These are phyloP conservation scores for Fusarium setosum DNA, from an alignment of 2,329 filamentous ascomycete species.

Conservation along the genomic window DNA sequence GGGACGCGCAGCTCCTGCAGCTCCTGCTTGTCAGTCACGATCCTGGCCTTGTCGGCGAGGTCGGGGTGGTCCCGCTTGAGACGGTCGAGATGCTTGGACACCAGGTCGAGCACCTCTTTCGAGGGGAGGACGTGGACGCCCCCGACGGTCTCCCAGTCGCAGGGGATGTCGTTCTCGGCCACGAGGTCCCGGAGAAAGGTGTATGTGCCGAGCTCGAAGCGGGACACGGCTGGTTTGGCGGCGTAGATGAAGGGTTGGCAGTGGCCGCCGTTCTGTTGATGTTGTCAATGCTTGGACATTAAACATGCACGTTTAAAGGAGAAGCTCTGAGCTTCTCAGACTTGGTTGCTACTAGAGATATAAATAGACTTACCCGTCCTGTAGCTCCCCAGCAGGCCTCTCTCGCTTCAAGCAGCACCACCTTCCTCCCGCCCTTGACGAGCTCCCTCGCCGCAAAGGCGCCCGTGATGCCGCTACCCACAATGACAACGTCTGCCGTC, in stretches of 20 bases:
- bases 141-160: slow-evolving; percentile 74
- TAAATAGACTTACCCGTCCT: slow-evolving; percentile 69
- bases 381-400: slow-evolving; percentile 88
- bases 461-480: slow-evolving; percentile 84
- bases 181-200: slow-evolving; percentile 69
- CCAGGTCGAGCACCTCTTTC: slow-evolving; percentile 63
- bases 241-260: slow-evolving; percentile 79
- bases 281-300: slow-evolving; percentile 12
- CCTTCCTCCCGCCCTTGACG: slow-evolving; percentile 60
- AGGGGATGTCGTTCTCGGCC: slow-evolving; percentile 67
- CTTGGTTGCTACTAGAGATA: too few species aligned
- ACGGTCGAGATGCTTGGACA: slow-evolving; percentile 60
- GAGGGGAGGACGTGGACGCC: slow-evolving; percentile 75
- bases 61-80: slow-evolving; percentile 66
- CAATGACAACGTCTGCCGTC: slow-evolving; percentile 74
- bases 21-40: slow-evolving; percentile 52
- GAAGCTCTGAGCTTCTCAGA: too few species aligned
- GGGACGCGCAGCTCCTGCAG: slow-evolving; percentile 67
- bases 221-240: slow-evolving; percentile 68
- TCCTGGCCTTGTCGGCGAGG: slow-evolving; percentile 60
- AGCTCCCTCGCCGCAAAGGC: slow-evolving; percentile 75
- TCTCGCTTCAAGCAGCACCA: slow-evolving; percentile 81
- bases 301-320: too few species aligned
- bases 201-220: slow-evolving; percentile 80
- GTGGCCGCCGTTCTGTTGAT: slow-evolving; percentile 72